Evolutionary conservation across 2,329 filamentous ascomycete species (phyloP).

Genomic region (Monosporascus sp.): DNA sequence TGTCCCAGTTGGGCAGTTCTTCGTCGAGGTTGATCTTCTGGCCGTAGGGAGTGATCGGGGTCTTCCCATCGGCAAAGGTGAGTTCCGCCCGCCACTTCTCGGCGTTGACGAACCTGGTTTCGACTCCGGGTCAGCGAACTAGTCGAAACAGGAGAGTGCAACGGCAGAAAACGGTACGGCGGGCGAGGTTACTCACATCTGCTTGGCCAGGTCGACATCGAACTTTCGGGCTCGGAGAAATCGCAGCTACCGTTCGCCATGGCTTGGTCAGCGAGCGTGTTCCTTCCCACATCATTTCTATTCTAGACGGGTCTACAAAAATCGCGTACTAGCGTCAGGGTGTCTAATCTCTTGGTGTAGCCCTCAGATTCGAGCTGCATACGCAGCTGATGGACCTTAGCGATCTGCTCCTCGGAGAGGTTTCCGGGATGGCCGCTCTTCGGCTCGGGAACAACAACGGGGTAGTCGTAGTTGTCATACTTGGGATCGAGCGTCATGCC

Average conservation of each 20-base stretch:
- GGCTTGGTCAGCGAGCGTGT: neutral
- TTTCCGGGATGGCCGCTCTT: constrained; percentile 81
- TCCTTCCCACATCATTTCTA: neutral
- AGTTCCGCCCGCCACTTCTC: neutral
- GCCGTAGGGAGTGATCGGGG: constrained; percentile 6
- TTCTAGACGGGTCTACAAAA: constrained; percentile 1
- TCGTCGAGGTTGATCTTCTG: constrained; percentile 53
- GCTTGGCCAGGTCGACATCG: constrained; percentile 74
- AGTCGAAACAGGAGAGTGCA: too few species aligned
- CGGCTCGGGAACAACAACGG: constrained; percentile 65
- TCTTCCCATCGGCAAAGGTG: neutral
- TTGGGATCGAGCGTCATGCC: constrained; percentile 68
- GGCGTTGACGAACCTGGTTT: neutral
- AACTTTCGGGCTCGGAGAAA: constrained; percentile 96
- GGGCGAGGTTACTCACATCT: constrained; percentile 64
- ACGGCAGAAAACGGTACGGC: constrained; percentile 9
- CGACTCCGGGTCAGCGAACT: neutral
- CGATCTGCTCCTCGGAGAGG: constrained; percentile 81
- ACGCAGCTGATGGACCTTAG: constrained; percentile 80
- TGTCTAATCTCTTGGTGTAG: constrained; percentile 81
- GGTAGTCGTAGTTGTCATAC: constrained; percentile 95
- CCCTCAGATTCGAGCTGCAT: constrained; percentile 78
- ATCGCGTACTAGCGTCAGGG: constrained; percentile 71
- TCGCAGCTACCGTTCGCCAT: constrained; percentile 53
- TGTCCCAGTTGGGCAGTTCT: constrained; percentile 63